Percentiles rank a stretch among this genome's conserved stretches.
Evolutionary conservation across 176 grass and related monocot genomes (phyloP).

Genomic region (Phyllostachys edulis): DNA sequence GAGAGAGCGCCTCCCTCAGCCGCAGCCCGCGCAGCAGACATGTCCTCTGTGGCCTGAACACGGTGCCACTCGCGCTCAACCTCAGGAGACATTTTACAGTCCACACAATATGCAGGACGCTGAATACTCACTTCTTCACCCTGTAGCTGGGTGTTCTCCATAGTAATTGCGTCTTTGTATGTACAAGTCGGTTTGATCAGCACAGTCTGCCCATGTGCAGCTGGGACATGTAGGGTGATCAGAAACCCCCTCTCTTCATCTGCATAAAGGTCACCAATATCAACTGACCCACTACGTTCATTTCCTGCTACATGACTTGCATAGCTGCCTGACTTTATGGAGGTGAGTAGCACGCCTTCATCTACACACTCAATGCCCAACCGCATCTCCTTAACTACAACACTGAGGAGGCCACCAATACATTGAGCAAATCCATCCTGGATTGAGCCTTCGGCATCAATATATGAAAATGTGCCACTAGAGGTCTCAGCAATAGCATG

Average conservation of each 20-base stretch:
- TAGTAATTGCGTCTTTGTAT: conserved; percentile 54
- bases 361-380: conserved; percentile 55
- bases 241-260: conserved; percentile 91
- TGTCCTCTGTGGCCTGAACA: conserved; percentile 66
- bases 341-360: conserved; percentile 47
- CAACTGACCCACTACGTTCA: conserved; percentile 52
- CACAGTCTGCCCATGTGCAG: conserved; percentile 30
- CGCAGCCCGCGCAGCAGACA: conserved; percentile 59
- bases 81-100: conserved; percentile 50
- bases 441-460: conserved; percentile 65
- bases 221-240: conserved; percentile 50
- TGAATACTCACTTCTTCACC: conserved; percentile 48
- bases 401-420: conserved; percentile 87
- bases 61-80: conserved; percentile 78
- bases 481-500: conserved; percentile 67
- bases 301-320: conserved; percentile 39
- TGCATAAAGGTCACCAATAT: conserved; percentile 82
- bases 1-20: conserved; percentile 60
- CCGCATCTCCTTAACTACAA: conserved; percentile 64
- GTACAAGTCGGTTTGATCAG: conserved; percentile 57
- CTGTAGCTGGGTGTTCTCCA: conserved; percentile 40
- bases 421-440: conserved; percentile 94
- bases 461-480: conserved; percentile 83
- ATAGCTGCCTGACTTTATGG: conserved; percentile 84
- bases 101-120: conserved; percentile 39